A percentile compares a stretch with the other conserved stretches of the same genome.
These are phyloP conservation scores for Phytophthora cryptogea DNA, from an alignment of 352 stramenopile genomes.

Conservation along the genomic window DNA sequence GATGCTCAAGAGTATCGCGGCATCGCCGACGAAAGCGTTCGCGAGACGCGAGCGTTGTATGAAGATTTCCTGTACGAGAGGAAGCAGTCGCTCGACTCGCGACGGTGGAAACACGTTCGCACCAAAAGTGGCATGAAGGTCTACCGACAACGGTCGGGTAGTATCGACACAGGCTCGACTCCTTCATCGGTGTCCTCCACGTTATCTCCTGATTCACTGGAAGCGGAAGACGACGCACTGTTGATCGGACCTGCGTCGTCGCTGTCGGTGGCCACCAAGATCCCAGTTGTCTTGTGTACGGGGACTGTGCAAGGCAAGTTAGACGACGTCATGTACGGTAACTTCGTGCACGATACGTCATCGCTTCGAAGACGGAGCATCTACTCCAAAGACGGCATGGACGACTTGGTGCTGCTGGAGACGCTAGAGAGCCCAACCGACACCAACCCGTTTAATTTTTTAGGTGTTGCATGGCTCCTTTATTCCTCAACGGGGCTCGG, in stretches of 20 bases:
- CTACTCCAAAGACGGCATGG: constrained; percentile 40
- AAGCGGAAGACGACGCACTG: constrained; percentile 16
- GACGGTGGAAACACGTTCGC: constrained; percentile 42
- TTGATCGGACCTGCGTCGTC: constrained; percentile 51
- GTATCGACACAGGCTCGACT: neutral
- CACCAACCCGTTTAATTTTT: constrained; percentile 46
- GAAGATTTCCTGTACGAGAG: constrained; percentile 44
- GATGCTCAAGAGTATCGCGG: constrained; percentile 39
- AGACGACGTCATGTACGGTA: constrained; percentile 60
- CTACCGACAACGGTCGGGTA: constrained; percentile 40
- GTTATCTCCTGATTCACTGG: constrained; percentile 12
- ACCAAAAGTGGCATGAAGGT: constrained; percentile 38
- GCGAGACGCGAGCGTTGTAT: constrained; percentile 44
- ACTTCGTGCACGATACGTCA: constrained; percentile 42
- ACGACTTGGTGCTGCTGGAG: constrained; percentile 46
- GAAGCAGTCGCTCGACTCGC: constrained; percentile 27
- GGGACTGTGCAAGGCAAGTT: constrained; percentile 46
- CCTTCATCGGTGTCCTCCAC: constrained; percentile 14
- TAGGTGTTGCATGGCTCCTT: constrained; percentile 54
- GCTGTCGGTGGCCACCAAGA: constrained; percentile 45
- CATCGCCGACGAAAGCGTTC: constrained; percentile 40
- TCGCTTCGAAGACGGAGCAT: constrained; percentile 36
- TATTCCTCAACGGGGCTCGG: constrained; percentile 37
- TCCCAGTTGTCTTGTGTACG: constrained; percentile 38
- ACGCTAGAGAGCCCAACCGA: constrained; percentile 43